phyloP scores from a whole-genome alignment of 257 asterid genomes.

The Echium plantagineum region DNA sequence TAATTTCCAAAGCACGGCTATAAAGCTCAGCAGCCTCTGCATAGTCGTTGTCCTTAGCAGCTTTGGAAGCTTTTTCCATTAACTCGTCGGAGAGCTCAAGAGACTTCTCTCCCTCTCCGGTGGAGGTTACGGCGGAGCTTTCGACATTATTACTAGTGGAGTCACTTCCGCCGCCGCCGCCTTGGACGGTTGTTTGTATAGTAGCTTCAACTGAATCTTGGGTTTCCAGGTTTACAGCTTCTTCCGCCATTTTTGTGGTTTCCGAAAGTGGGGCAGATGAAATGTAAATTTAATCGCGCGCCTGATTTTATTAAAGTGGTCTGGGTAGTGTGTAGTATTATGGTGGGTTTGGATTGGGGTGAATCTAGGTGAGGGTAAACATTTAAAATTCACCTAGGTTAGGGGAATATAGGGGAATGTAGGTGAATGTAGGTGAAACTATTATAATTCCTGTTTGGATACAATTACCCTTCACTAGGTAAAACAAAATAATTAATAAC shows the following conservation, averaged over 20 bases:
- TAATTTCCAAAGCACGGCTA: conserved; percentile 94
- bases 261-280: no score
- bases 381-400: no score
- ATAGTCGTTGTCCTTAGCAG: conserved; percentile 57
- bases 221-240: conserved; percentile 22
- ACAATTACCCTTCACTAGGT: no score
- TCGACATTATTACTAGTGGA: conserved; percentile 51
- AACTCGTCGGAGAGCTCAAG: conserved; percentile 56
- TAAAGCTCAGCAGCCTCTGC: conserved; percentile 76
- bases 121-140: conserved; percentile 11
- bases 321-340: no score
- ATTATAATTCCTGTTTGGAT: no score
- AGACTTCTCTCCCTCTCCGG: conserved; percentile 22
- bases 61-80: conserved; percentile 49
- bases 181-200: conserved; percentile 32
- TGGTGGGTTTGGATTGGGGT: no score
- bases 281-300: no score
- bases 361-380: no score
- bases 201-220: conserved; percentile 57
- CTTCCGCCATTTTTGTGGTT: conserved; percentile 45
- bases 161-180: conserved; percentile 28
- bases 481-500: no score
- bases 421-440: no score
- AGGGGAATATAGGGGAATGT: no score
- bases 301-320: no score